These are phyloP conservation scores for Cyberlindnera bimundalis DNA, from an alignment of 805 yeast species.

Conservation along the genomic window DNA sequence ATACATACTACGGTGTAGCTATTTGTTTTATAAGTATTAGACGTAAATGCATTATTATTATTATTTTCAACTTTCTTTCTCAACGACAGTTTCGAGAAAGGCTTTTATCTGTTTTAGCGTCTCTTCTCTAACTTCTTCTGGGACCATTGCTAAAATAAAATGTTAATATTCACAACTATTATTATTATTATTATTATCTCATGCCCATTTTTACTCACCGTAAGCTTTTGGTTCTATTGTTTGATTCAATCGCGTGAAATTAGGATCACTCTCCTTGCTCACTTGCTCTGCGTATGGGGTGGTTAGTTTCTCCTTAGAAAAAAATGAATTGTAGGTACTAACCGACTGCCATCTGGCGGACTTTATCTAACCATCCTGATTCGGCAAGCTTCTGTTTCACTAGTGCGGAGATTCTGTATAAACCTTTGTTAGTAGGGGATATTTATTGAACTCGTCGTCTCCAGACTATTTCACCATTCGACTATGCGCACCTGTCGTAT, in stretches of 20 bases:
- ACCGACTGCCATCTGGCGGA: constrained; percentile 57
- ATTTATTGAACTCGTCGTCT: too few species aligned
- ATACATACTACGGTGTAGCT: too few species aligned
- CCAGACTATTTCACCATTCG: too few species aligned
- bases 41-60: neutral
- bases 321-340: constrained; percentile 22
- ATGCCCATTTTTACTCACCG: constrained; percentile 32
- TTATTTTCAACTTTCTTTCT: constrained; percentile 27
- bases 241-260: constrained; percentile 49
- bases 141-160: constrained; percentile 46
- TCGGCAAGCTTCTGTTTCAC: constrained; percentile 64
- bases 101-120: constrained; percentile 54
- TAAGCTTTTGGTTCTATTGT: constrained; percentile 64
- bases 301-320: too few species aligned
- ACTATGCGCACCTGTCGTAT: constrained; percentile 44
- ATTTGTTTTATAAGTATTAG: too few species aligned
- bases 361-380: constrained; percentile 83
- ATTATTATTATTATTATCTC: too few species aligned
- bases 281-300: constrained; percentile 30
- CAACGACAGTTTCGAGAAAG: constrained; percentile 51
- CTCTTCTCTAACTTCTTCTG: constrained; percentile 58
- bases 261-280: constrained; percentile 41
- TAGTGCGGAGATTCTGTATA: constrained; percentile 49
- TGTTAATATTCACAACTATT: constrained; percentile 21
- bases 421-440: neutral